These are phyloP conservation scores for Metschnikowia chrysomelidarum DNA, from an alignment of 805 yeast genomes.

Conservation along the genomic window DNA sequence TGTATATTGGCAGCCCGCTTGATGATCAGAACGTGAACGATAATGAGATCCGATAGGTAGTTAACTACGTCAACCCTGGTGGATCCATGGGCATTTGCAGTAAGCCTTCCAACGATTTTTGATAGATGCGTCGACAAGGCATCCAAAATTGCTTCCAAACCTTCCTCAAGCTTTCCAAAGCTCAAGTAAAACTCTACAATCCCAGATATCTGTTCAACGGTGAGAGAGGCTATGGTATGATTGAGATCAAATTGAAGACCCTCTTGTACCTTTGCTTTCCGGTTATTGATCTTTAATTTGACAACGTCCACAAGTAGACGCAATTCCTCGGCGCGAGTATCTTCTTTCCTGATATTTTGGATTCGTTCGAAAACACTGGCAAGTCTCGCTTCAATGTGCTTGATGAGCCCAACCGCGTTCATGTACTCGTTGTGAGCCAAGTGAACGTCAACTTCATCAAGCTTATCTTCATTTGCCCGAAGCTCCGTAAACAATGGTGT, in stretches of 20 bases:
- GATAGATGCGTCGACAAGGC: constrained; percentile 35
- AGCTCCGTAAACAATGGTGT: constrained; percentile 42
- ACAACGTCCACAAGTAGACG: constrained; percentile 39
- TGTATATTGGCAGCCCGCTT: constrained; percentile 53
- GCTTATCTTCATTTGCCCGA: constrained; percentile 53
- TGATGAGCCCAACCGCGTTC: constrained; percentile 42
- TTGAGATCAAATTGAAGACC: constrained; percentile 38
- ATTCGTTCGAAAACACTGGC: constrained; percentile 27
- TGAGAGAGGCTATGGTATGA: constrained; percentile 31
- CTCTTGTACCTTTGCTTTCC: constrained; percentile 37
- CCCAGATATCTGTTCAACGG: constrained; percentile 28
- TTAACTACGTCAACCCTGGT: constrained; percentile 43
- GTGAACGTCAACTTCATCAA: constrained; percentile 68
- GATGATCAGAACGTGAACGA: constrained; percentile 36
- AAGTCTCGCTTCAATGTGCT: constrained; percentile 36
- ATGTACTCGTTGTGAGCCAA: constrained; percentile 59
- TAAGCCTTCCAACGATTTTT: constrained; percentile 31
- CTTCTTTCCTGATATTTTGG: constrained; percentile 12
- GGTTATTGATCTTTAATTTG: constrained; percentile 36
- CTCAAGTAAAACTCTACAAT: constrained; percentile 37
- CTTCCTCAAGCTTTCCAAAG: constrained; percentile 37
- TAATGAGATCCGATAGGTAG: constrained; percentile 38
- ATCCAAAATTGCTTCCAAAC: constrained; percentile 32
- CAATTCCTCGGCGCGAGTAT: constrained; percentile 23
- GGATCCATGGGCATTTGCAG: constrained; percentile 41